Base-by-base conservation (phyloP, 2,329 filamentous ascomycete genomes). In the Claviceps quebecensis region DNA sequence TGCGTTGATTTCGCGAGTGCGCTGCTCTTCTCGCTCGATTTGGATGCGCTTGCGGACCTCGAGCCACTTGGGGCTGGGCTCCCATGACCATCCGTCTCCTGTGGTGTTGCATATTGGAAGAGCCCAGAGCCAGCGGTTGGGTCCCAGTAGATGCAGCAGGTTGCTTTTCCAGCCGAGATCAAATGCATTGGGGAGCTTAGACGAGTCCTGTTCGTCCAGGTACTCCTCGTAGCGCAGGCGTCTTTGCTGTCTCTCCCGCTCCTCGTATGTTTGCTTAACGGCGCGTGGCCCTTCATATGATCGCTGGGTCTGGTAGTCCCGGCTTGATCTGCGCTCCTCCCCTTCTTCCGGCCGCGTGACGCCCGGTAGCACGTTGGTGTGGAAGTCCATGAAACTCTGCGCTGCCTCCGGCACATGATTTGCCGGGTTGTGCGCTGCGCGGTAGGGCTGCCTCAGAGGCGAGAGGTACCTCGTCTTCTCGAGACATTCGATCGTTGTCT, bases 391-490 rank as follows among this genome's bases (percentile, higher is more conserved):
- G 36, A 94, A 73, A 60, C 89, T 86, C 56, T 89, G 83, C 23
- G 73, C 75, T 47, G 78, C 81, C 4, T 80, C 67, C 9, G 74
- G 68, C 39, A 70, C 66, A 44, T 69, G 69, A 56, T 74, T 66
- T 50, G 72, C 70, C 60, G 71, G 75, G 63, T 77, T 71, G 55
- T 78, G 74, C 46, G 77, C 73, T 51, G 83, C 77, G 55, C 78
- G 72, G 62, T 86, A 81, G 62, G 91, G 77, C 47, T 78, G 78
- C 52, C 84, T 78, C 54, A 95, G 65, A 0, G 88, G 87, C 9
- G 86, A 88, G 7, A 95, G 77, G 67, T 98, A 98, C 51, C 93
- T 80, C 2, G 91, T 97, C 73, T 93, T 96, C 68, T 98, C 93
- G 54, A 98, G 72, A 60, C 86, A 95, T 66, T 98, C 93, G 53